phyloP scores from a whole-genome alignment of 805 yeast species.

The Millerago galiae region DNA sequence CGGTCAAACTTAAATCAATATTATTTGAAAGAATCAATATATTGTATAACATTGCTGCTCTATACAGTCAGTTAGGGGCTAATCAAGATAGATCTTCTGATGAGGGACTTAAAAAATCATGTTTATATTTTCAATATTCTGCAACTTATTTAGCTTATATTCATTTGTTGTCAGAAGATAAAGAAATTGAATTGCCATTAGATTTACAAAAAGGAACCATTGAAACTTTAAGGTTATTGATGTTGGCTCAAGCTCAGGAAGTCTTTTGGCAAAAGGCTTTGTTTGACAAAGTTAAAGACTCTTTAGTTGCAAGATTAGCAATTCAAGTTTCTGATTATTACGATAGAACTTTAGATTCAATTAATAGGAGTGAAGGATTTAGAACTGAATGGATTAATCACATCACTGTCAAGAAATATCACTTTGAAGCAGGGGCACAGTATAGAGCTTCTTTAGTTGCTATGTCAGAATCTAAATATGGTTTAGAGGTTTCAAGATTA shows the following conservation, averaged over 20 bases:
- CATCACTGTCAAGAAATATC: constrained; percentile 49
- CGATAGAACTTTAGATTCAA: constrained; percentile 33
- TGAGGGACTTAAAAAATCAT: constrained; percentile 56
- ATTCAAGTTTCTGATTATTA: constrained; percentile 57
- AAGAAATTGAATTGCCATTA: constrained; percentile 25
- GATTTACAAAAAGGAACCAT: constrained; percentile 50
- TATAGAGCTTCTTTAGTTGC: constrained; percentile 51
- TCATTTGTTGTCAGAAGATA: constrained; percentile 41
- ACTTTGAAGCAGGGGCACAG: constrained; percentile 67
- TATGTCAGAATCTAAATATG: constrained; percentile 49
- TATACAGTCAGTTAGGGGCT: constrained; percentile 52
- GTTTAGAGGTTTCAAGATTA: constrained; percentile 63
- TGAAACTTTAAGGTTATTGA: constrained; percentile 41
- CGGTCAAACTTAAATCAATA: constrained; percentile 41
- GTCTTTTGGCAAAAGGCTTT: constrained; percentile 73
- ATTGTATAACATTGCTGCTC: constrained; percentile 62
- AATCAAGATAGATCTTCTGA: constrained; percentile 35
- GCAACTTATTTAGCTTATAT: constrained; percentile 71
- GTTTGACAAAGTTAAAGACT: constrained; percentile 43
- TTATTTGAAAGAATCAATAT: constrained; percentile 56
- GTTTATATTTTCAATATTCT: constrained; percentile 59
- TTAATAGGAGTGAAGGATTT: constrained; percentile 43
- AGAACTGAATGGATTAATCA: constrained; percentile 62
- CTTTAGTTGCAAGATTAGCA: constrained; percentile 59
- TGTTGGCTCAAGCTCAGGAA: constrained; percentile 86